Base-by-base conservation (phyloP, 192 early-diverging fungal genomes). In the Umbelopsis sp. region DNA sequence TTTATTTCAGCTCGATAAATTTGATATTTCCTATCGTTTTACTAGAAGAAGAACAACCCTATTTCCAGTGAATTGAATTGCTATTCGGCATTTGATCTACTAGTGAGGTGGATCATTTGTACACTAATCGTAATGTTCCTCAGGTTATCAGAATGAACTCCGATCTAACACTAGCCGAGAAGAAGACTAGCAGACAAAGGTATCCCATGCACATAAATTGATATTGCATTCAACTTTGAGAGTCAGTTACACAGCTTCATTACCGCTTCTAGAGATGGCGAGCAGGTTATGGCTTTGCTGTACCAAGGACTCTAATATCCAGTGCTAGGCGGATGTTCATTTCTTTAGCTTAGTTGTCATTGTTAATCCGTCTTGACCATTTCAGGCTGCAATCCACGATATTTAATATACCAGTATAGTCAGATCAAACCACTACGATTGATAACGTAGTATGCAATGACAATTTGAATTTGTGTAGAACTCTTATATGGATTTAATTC, bases 241-340 rank as follows among this genome's bases (percentile, higher is more conserved):
- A 62, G 56, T 62, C 56, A 62, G 56, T 22, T 34, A 17, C 26
- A 62, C 14, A 32, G 31, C 31, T 62, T 34, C 26, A 62, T 62
- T 62, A 34, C 56, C 56, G 8, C 17, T 36, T 54, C 1, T 11
- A 54, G 52, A 5, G 25, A 25, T 21, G 21, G 4, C 25, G 11
- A 54, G 22, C 12, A 2, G 25, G 9, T 24, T 54, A 54, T 54
- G n/a, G 52, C 52, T 54, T 25, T 54, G 52, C 52, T 54, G 4
- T 34, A 26, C 56, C 56, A 17, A 62, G 56, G 14, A 26, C 38
- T 31, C 29, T 20, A 32, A 34, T 62, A n/a, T 62, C 0, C 7
- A 41, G 5, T 3, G 8, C 8, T 41, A 41, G 38, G 38, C 38
- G 38, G 31, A 11, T 16, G 56, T 22, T 31, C 29, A 32, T 62